Base-by-base conservation (phyloP, 2,329 filamentous ascomycete species). In the Cladosporium velox region DNA sequence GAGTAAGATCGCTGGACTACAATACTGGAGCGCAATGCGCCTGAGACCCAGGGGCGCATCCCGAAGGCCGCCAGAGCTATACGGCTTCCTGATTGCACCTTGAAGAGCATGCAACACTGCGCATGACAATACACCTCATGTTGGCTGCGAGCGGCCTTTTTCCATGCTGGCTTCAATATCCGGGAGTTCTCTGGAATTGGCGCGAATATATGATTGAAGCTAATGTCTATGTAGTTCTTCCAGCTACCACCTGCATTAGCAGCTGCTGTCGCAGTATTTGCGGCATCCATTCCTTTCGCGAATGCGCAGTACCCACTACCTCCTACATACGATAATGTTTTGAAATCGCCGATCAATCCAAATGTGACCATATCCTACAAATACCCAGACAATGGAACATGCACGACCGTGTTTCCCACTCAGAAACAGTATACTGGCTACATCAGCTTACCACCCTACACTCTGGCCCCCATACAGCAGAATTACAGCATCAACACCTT, bases 391-490 rank as follows among this genome's bases (percentile, higher is more conserved):
- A 76, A 80, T 8, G 87, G 85, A 55, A 88, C 85, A 14, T 92
- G 90, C 76, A 84, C 81, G 57, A 91, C 90, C 1, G 86, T 85
- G 8, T 90, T 90, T 72, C 74, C 82, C 54, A 81, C 80, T 0
- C 90, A 92, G 76, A 84, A 88, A 75, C 90, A 91, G 75, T 90
- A 88, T 73, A 86, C 88, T 4, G 90, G 90, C 72, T 91, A 90
- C 84, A 86, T 91, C 65, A 83, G 79, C 63, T 77, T 91, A 18
- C 76, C 76, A 10, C 87, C 80, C 12, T 79, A 74, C 66, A 81
- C 79, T 1, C 76, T 83, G 60, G 75, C 73, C 32, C 78, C 79
- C 0, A 79, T 80, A 66, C 79, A 82, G 69, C 85, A 87, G 70
- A 74, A 85, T 65, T 87, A 87, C 70, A 79, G 83, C 2, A 86